Evolutionary conservation across 371 early-diverging fungal species (phyloP), one percentile per base, ranked within the genome.

Genomic region (Zancudomyces culisetae): DNA sequence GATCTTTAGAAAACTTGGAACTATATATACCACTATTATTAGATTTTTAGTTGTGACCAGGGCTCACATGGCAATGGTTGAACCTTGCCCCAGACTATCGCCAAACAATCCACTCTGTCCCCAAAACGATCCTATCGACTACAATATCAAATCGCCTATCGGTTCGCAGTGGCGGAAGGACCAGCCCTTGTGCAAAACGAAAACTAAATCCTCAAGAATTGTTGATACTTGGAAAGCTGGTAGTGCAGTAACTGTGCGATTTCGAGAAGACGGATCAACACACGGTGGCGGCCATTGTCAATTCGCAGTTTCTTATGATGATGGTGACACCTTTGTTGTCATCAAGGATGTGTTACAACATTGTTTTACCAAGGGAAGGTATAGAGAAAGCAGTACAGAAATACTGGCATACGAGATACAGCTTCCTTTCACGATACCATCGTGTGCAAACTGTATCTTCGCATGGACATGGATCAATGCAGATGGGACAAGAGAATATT

Each of bases 211-310:
- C 27, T 43, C 51, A 43, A 52, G 46, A 4, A 53, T 54, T 1
- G 68, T 62, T 2, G 62, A 54, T 0, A 35, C 35, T n/a, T 70
- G 64, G 59, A 60, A 54, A 0, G 73, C 75, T 4, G 78, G 78
- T 3, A 21, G 52, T 0, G 56, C 62, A 0, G 56, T 76, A 30
- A 52, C 54, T 10, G 66, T 71, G 39, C 40, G 60, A 22, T 71
- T 71, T 30, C 46, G 54, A 22, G 54, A 58, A 2, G 51, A 52
- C n/a, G n/a, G n/a, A n/a, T n/a, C n/a, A n/a, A n/a, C 51, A 1
- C 76, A 74, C 56, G 65, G 68, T 19, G 80, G 80, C 48, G 81
- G 81, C 28, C 76, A 76, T 51, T 81, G 83, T 52, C 76, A 80
- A 62, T 81, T 78, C 52, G 66, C 83, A 1, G 53, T 82, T 23